Evolutionary conservation across 1,284 basidiomycete genomes (phyloP).

Genomic region (Neonothopanus nambi): DNA sequence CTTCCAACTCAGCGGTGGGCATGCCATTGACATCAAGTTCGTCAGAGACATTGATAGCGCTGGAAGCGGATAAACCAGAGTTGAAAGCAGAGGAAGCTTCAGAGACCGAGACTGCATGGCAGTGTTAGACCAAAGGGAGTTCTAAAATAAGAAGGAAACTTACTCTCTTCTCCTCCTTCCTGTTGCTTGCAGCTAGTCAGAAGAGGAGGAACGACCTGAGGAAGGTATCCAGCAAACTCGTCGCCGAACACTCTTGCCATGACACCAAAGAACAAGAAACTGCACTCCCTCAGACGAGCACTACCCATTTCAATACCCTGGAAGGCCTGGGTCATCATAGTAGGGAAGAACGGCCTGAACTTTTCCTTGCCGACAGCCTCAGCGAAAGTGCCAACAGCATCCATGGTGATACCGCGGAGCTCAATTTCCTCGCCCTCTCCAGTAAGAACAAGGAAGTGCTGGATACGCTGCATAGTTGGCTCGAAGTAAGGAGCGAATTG

Average conservation of each 20-base stretch:
- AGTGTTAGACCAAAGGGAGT: neutral
- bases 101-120: constrained; percentile 43
- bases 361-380: constrained; percentile 95
- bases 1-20: constrained; percentile 77
- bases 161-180: constrained; percentile 76
- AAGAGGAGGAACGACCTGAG: constrained; percentile 85
- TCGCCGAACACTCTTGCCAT: constrained; percentile 96
- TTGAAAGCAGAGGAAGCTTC: constrained; percentile 61
- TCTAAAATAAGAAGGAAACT: constrained; percentile 20
- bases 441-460: constrained; percentile 83
- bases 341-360: constrained; percentile 94
- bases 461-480: constrained; percentile 87
- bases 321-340: constrained; percentile 96
- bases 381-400: constrained; percentile 96
- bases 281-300: constrained; percentile 91
- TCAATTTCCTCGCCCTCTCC: constrained; percentile 90
- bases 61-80: constrained; percentile 71
- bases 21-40: constrained; percentile 55
- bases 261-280: constrained; percentile 98
- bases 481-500: constrained; percentile 96
- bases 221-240: constrained; percentile 90
- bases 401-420: constrained; percentile 96
- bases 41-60: constrained; percentile 62
- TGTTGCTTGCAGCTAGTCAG: constrained; percentile 85
- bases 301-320: constrained; percentile 87